Evolutionary conservation across 305 asterid genomes (phyloP).

Genomic region (Solanum hybrid): DNA sequence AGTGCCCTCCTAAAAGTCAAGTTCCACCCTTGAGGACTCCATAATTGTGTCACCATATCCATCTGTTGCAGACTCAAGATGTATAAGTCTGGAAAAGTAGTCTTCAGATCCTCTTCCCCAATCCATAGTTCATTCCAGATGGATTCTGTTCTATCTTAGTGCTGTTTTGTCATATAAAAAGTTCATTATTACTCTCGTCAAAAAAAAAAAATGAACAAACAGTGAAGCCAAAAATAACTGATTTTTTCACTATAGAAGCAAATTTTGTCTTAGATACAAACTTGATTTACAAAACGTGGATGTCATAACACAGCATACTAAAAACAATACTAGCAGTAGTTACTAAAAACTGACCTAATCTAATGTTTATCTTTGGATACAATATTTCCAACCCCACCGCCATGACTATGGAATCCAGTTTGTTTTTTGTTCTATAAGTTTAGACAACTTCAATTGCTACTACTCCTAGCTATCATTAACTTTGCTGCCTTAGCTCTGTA

Average conservation of each 20-base stretch:
- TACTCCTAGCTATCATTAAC: slow-evolving; percentile 62
- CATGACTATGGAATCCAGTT: slow-evolving; percentile 36
- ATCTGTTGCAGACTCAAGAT: neutral
- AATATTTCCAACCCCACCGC: neutral
- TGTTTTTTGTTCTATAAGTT: slow-evolving; percentile 29
- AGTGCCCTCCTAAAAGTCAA: neutral
- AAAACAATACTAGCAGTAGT: neutral
- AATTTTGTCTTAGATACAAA: neutral
- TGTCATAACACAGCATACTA: neutral
- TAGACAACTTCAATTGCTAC: slow-evolving; percentile 44
- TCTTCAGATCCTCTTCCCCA: neutral
- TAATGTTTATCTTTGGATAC: slow-evolving; percentile 10
- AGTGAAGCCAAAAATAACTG: neutral
- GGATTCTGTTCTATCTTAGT: neutral
- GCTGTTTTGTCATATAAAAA: neutral
- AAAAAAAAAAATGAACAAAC: neutral
- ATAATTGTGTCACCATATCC: neutral
- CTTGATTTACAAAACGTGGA: neutral
- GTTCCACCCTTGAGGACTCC: neutral
- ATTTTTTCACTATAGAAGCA: neutral
- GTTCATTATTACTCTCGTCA: neutral
- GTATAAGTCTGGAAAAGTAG: neutral
- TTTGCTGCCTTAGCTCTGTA: slow-evolving; percentile 51
- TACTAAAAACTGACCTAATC: neutral
- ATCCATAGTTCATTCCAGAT: neutral